Conservation (phyloP, 2,329 filamentous ascomycete genomes). For the Neoscytalidium dimidiatum region DNA sequence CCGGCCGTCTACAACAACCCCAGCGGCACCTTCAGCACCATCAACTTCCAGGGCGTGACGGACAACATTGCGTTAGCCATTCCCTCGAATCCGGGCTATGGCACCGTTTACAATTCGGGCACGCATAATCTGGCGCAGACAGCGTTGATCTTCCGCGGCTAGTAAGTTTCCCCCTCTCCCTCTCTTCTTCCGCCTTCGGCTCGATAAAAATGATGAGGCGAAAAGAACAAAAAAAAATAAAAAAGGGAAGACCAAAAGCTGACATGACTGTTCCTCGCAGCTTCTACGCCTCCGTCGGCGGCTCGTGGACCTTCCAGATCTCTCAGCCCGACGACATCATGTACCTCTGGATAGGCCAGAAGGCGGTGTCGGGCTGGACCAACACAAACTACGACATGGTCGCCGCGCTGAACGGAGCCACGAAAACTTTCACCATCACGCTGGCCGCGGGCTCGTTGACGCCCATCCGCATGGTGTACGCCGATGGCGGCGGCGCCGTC, state of each 20-base stretch:
- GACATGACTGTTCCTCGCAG: too few species aligned
- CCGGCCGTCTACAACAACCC: conserved; percentile 3
- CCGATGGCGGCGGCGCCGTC: background rate
- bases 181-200: too few species aligned
- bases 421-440: background rate
- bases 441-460: background rate
- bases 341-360: background rate
- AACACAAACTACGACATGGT: background rate
- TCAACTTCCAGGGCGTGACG: background rate
- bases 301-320: background rate
- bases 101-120: background rate
- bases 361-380: background rate
- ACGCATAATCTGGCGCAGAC: background rate
- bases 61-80: background rate
- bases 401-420: background rate
- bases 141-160: background rate
- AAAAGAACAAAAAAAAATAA: too few species aligned
- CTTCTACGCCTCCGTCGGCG: background rate
- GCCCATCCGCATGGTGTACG: background rate
- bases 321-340: background rate
- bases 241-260: too few species aligned
- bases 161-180: too few species aligned
- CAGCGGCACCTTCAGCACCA: background rate
- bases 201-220: too few species aligned
- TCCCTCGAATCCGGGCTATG: background rate